Evolutionary conservation across 371 early-diverging fungal genomes (phyloP).

Genomic region (Zancudomyces culisetae): DNA sequence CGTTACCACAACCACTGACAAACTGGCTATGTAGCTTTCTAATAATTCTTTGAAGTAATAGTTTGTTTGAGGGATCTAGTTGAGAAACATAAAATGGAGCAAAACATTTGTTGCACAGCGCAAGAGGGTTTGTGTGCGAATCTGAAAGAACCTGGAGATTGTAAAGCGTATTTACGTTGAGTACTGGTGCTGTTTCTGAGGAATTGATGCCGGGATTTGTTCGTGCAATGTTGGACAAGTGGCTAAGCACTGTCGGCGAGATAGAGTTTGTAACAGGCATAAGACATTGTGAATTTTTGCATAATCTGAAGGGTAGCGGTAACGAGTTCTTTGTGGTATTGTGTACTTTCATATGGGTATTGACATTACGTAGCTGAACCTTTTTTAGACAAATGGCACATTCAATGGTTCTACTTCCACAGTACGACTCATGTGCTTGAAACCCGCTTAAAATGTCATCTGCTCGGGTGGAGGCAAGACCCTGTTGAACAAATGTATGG

Average conservation of each 20-base stretch:
- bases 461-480: conserved; percentile 29
- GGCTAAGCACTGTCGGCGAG: background rate
- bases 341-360: conserved; percentile 51
- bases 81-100: conserved; percentile 62
- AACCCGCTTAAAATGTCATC: conserved; percentile 49
- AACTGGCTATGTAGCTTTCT: conserved; percentile 52
- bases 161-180: background rate
- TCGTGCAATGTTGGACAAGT: background rate
- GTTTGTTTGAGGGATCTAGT: conserved; percentile 54
- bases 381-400: conserved; percentile 53
- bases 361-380: conserved; percentile 61
- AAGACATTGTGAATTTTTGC: conserved; percentile 51
- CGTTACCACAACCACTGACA: conserved; percentile 51
- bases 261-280: background rate
- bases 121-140: conserved; percentile 25
- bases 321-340: conserved; percentile 40
- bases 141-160: background rate
- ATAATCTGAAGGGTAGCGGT: conserved; percentile 26
- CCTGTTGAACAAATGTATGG: conserved; percentile 48
- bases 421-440: conserved; percentile 61
- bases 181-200: conserved; percentile 13
- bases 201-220: conserved; percentile 1
- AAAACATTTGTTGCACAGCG: conserved; percentile 57
- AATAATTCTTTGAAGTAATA: conserved; percentile 51
- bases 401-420: conserved; percentile 63